Conservation (phyloP, 495 filamentous ascomycete genomes). For the Lichina pygmaea region DNA sequence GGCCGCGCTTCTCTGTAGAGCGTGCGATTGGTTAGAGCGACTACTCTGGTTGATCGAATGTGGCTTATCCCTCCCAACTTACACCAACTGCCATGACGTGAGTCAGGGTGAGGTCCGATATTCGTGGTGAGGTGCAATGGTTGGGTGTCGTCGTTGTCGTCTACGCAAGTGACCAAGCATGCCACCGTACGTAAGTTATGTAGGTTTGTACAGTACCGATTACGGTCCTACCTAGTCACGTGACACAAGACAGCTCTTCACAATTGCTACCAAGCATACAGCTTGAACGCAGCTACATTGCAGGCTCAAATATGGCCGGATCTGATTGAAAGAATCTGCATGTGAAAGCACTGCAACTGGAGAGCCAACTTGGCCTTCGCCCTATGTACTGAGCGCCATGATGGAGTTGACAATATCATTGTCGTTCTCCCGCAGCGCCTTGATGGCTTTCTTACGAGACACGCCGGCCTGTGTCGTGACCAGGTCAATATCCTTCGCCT, state of each 20-base stretch:
- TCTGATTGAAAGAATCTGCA: not conserved
- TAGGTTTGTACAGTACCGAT: too few relatives aligned
- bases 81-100: constrained; percentile 66
- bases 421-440: constrained; percentile 94
- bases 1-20: constrained; percentile 73
- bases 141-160: too few relatives aligned
- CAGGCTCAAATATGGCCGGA: too few relatives aligned
- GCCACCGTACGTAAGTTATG: too few relatives aligned
- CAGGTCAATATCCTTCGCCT: constrained; percentile 96
- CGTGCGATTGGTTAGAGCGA: too few relatives aligned
- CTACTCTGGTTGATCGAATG: not conserved
- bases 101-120: constrained; percentile 16
- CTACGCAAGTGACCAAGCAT: too few relatives aligned
- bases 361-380: not conserved
- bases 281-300: too few relatives aligned
- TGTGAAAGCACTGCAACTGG: not conserved
- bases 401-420: constrained; percentile 99
- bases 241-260: not conserved
- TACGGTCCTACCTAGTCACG: constrained; percentile 3
- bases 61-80: constrained; percentile 18
- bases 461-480: constrained; percentile 97
- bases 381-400: constrained; percentile 93
- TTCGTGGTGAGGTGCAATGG: not conserved
- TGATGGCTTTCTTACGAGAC: constrained; percentile 91
- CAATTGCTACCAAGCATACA: too few relatives aligned